Conservation (phyloP, 805 yeast species). For the Myxozyma neotropica region DNA sequence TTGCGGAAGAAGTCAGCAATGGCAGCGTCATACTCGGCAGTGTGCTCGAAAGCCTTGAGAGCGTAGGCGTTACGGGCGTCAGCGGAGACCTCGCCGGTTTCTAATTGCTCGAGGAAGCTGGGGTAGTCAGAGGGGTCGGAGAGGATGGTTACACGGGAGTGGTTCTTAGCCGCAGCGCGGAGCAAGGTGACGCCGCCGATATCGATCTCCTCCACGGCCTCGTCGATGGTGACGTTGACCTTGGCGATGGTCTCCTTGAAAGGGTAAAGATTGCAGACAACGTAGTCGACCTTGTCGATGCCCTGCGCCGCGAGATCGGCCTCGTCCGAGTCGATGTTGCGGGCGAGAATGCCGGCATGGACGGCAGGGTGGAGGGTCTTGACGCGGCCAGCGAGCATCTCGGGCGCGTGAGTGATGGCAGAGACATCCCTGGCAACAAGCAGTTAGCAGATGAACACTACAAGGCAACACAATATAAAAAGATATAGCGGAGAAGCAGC, state of each 20-base stretch:
- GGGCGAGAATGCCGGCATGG: constrained; percentile 93
- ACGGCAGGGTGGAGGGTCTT: constrained; percentile 98
- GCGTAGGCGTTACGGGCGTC: constrained; percentile 83
- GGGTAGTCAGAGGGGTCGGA: constrained; percentile 96
- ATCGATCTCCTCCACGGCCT: constrained; percentile 98
- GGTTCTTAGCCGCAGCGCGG: constrained; percentile 99
- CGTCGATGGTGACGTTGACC: constrained; percentile 91
- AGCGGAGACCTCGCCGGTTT: constrained; percentile 66
- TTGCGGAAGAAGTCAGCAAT: constrained; percentile 97
- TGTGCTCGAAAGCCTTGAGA: constrained; percentile 88
- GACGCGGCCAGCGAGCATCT: constrained; percentile 98
- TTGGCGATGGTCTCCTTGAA: constrained; percentile 97
- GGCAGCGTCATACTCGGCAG: constrained; percentile 95
- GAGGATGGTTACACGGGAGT: constrained; percentile 90
- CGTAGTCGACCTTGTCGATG: constrained; percentile 94
- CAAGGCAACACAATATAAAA: too few relatives aligned
- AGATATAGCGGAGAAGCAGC: too few relatives aligned
- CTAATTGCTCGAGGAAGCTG: constrained; percentile 77
- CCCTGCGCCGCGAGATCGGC: constrained; percentile 84
- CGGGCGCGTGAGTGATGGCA: constrained; percentile 96
- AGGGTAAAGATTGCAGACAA: constrained; percentile 96
- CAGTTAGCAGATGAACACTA: too few relatives aligned
- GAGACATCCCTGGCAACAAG: constrained; percentile 87
- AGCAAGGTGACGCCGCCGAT: constrained; percentile 97
- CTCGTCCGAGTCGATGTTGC: constrained; percentile 89